Evolutionary conservation across 306 rosid genomes (phyloP).

Genomic region (Hippophae gyantsensis): DNA sequence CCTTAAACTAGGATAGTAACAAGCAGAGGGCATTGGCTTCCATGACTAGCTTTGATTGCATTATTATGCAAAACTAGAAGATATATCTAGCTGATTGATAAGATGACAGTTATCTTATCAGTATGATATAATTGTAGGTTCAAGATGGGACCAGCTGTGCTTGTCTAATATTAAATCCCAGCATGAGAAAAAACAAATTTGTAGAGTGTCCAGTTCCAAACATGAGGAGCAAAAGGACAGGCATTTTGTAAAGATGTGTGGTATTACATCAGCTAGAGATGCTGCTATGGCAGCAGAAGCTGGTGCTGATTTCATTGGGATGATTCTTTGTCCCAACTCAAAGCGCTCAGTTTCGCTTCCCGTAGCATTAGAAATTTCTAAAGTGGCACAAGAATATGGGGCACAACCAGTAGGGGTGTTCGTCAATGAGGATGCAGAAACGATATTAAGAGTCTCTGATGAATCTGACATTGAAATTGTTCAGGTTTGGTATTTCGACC

Average conservation of each 20-base stretch:
- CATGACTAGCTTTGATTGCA: slow-evolving; percentile 5
- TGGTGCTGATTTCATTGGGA: slow-evolving; percentile 90
- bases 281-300: slow-evolving; percentile 93
- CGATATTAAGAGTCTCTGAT: slow-evolving; percentile 59
- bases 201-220: slow-evolving; percentile 27
- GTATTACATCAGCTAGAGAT: slow-evolving; percentile 82
- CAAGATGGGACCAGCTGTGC: slow-evolving; percentile 26
- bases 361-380: slow-evolving; percentile 83
- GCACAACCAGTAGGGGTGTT: slow-evolving; percentile 92
- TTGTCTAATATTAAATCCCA: slow-evolving; percentile 21
- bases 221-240: slow-evolving; percentile 32
- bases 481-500: slow-evolving; percentile 40
- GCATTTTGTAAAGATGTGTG: slow-evolving; percentile 88
- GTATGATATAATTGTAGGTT: slow-evolving; percentile 28
- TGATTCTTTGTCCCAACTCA: slow-evolving; percentile 90
- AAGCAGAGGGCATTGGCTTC: neutral
- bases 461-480: slow-evolving; percentile 64
- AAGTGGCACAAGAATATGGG: slow-evolving; percentile 61
- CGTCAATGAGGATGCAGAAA: slow-evolving; percentile 68
- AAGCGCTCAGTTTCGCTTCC: slow-evolving; percentile 76
- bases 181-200: slow-evolving; percentile 30
- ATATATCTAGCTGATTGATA: neutral
- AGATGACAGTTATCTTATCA: neutral
- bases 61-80: neutral
- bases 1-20: neutral